Evolutionary conservation across 768 basidiomycete genomes (phyloP).

Genomic region (Tricholoma hemisulphureum): DNA sequence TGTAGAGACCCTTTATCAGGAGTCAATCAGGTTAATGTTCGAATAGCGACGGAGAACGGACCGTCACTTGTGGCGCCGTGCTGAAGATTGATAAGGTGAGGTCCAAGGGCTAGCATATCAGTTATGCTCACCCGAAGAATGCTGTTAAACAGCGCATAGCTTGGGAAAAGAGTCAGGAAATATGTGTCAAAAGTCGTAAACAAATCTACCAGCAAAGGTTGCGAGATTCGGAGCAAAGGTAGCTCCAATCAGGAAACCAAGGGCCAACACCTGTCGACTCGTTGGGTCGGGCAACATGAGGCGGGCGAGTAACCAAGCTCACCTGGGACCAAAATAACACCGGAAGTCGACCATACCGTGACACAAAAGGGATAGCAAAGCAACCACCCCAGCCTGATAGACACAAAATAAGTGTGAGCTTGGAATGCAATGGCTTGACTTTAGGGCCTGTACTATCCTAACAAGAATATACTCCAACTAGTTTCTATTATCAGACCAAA

Average conservation of each 20-base stretch:
- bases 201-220: slow-evolving; percentile 36
- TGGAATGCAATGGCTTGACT: neutral
- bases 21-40: neutral
- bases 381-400: slow-evolving; percentile 45
- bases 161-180: slow-evolving; percentile 5
- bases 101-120: neutral
- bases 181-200: neutral
- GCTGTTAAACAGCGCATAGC: slow-evolving; percentile 36
- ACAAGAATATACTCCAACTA: slow-evolving; percentile 58
- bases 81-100: slow-evolving; percentile 6
- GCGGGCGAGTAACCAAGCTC: slow-evolving; percentile 5
- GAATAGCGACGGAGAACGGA: slow-evolving; percentile 8
- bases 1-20: slow-evolving; percentile 39
- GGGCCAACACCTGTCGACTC: slow-evolving; percentile 39
- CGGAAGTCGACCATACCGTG: slow-evolving; percentile 57
- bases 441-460: slow-evolving; percentile 30
- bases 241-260: slow-evolving; percentile 51
- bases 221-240: slow-evolving; percentile 51
- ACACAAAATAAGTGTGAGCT: neutral
- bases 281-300: neutral
- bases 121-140: slow-evolving; percentile 26
- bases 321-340: slow-evolving; percentile 60
- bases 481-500: neutral
- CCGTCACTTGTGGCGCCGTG: slow-evolving; percentile 55
- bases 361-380: slow-evolving; percentile 48